Base-by-base conservation (phyloP, 805 yeast genomes). In the Ogataea ramenticola region DNA sequence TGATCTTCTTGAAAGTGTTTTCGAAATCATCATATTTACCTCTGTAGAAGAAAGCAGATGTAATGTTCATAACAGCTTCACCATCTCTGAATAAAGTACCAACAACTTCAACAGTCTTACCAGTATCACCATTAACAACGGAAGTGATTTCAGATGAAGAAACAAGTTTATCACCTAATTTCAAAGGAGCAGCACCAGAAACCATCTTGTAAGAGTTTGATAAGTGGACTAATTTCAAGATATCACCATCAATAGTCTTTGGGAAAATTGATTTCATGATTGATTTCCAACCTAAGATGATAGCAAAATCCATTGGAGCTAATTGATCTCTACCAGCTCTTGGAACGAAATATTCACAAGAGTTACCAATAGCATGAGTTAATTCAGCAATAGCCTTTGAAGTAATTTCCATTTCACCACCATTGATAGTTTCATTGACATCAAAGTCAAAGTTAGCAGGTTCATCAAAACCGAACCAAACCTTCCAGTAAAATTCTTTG, bases 291-390 rank as follows among this genome's bases (percentile, higher is more conserved):
- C 99, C 98, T 56, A 90, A 79, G 46, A 93, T 97, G 65, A 93
- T 93, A 41, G 99, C 98, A 62, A 90, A 93, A 72, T 93, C 99
- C 98, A 93, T 91, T 59, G 99, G 99, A 40, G 98, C 99, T 55
- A 80, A 73, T 47, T 87, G 82, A 50, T 76, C 77, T 66, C 86
- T 84, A 51, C 90, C 93, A 41, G 86, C 78, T 72, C 96, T 81
- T 46, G 83, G 76, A 54, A 90, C 96, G 57, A 89, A 93, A 49
- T 95, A 96, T 70, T 93, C 98, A 66, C 96, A 89, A 53, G 85
- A 84, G 77, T 93, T 93, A 54, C 97, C 97, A 62, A 93, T 87
- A 48, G 97, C 97, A 57, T 90, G 96, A 30, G 96, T 90, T 65
- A 93, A 88, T 66, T 90, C 96, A 49, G 89, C 77, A 62, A 93